These are phyloP conservation scores for Apiospora koreana DNA, from an alignment of 2,329 filamentous ascomycete species.

Conservation along the genomic window DNA sequence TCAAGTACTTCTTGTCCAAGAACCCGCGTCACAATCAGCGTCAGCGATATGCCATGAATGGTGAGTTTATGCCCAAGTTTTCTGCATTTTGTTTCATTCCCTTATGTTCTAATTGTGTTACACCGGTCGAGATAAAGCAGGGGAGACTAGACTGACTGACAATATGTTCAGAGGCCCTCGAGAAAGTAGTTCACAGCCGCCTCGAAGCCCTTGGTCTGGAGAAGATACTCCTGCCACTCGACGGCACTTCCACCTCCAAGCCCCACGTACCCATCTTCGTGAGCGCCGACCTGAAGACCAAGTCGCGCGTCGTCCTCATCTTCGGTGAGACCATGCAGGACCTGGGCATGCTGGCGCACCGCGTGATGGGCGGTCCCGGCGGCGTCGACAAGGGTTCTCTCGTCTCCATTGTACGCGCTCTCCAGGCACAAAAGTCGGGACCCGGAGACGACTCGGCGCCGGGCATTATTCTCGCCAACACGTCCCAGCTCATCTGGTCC, in stretches of 20 bases:
- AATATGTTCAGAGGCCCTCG: constrained; percentile 56
- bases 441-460: constrained; percentile 41
- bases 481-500: constrained; percentile 77
- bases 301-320: constrained; percentile 69
- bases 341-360: constrained; percentile 73
- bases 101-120: not conserved
- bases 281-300: constrained; percentile 50
- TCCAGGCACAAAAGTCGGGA: constrained; percentile 36
- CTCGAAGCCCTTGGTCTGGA: constrained; percentile 62
- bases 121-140: no score
- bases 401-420: constrained; percentile 59
- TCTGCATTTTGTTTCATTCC: not conserved
- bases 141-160: not conserved
- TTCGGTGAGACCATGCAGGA: constrained; percentile 74
- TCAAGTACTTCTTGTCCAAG: constrained; percentile 72
- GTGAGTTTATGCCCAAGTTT: constrained; percentile 43
- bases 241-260: constrained; percentile 38
- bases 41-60: constrained; percentile 73
- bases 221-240: constrained; percentile 63
- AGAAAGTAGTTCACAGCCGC: constrained; percentile 61
- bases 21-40: constrained; percentile 77
- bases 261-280: constrained; percentile 72
- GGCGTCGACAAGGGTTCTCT: constrained; percentile 72
- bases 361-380: constrained; percentile 62
- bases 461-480: constrained; percentile 75